Evolutionary conservation across 1,284 basidiomycete species (phyloP), one percentile per base, ranked within the genome.

Genomic region (Irpex sp.): DNA sequence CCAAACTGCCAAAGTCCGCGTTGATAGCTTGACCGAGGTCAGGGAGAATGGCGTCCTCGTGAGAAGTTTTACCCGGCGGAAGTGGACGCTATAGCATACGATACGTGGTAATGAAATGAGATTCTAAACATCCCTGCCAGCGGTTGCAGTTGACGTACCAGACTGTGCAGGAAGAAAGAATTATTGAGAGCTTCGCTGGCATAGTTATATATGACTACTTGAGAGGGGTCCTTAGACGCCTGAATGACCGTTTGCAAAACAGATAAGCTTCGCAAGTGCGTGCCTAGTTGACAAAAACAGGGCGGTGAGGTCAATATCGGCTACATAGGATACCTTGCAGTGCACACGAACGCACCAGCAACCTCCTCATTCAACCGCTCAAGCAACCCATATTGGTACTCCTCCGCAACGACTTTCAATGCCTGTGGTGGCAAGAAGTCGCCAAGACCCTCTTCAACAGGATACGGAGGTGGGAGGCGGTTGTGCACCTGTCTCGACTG

Each of bases 131-230:
- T 43, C 39, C 39, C 11, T 11, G 8, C 58, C 43, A 26, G 39
- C 58, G 62, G 37, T 47, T 37, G 59, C 57, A 49, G 21, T 36
- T 57, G 36, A 84, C 93, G 65, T 75, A 96, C 93, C 54, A 99
- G 80, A 62, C 82, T 83, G 69, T 92, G 85, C 33, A 99, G 83
- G 83, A 98, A 99, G 83, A 95, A 99, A 70, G 88, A 89, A 76
- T 98, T 98, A 80, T 99, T 99, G 66, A 98, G 80, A 9, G 97
- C 94, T 59, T 94, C 85, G 66, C 91, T 92, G 2, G 95, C 95
- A 71, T 96, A 95, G 78, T 94, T 97, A 79, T 96, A 98, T 43
- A 88, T 87, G 56, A 96, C 78, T 3, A 88, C 83, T 65, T 86
- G 79, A 43, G 83, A 79, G 49, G 85, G 84, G 60, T 88, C 81